A percentile compares a stretch with the other conserved stretches of the same genome.
These are phyloP conservation scores for Orbilia brochopaga DNA, from an alignment of 2,329 filamentous ascomycete genomes.

Conservation along the genomic window DNA sequence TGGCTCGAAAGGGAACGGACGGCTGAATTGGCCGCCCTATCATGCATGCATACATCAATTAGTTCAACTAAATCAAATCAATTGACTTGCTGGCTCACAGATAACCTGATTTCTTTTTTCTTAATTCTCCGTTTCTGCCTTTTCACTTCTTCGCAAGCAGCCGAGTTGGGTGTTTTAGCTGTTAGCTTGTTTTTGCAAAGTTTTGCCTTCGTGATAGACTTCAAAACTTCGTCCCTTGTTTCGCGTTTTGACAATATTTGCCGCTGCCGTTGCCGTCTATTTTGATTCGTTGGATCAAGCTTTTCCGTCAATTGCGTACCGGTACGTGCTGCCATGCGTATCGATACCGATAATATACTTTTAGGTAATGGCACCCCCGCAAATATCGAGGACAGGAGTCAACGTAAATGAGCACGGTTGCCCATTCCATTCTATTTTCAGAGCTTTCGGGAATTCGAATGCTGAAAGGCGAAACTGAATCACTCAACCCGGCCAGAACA, in stretches of 20 bases:
- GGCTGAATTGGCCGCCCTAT: neutral
- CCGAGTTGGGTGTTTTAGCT: neutral
- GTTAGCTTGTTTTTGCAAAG: neutral
- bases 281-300: too few species aligned
- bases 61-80: too few species aligned
- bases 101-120: too few species aligned
- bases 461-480: neutral
- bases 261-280: neutral
- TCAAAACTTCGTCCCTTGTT: neutral
- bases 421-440: neutral
- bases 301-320: too few species aligned
- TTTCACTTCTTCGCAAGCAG: neutral
- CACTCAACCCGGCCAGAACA: neutral
- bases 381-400: neutral
- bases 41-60: too few species aligned
- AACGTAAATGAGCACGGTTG: too few species aligned
- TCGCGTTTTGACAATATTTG: neutral
- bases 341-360: neutral
- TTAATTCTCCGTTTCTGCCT: neutral
- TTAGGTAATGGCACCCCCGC: conserved; percentile 1
- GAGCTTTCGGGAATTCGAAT: neutral
- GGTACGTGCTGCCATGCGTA: neutral
- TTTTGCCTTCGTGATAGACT: conserved; percentile 4
- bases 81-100: too few species aligned
- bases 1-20: neutral